Base-by-base conservation (phyloP, 352 stramenopile species). In the Globisporangium emineosum region DNA sequence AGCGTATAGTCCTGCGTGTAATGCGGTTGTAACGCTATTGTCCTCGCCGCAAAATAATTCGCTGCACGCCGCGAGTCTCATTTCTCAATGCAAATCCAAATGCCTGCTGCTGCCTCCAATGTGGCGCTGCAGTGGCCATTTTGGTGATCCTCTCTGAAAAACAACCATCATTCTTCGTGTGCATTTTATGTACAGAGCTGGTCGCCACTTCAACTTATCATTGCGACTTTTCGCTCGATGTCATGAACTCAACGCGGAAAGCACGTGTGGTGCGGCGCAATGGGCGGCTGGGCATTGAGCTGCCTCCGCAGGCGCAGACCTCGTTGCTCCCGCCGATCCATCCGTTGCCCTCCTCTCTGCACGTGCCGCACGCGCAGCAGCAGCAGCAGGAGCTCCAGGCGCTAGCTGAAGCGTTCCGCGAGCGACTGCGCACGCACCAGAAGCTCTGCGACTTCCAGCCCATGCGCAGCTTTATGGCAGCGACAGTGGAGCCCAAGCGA, bases 241-340 rank as follows among this genome's bases (percentile, higher is more conserved):
- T 2, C 6, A 59, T 56, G 60, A 52, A 37, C 51, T 51, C 60
- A 19, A 65, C 43, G 5, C 21, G 57, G 33, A 60, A 59, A 25
- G 21, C 51, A 29, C 51, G 30, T 35, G 60, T 42, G 15, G 60
- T 66, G 60, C 37, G 51, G 27, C 57, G 58, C 49, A 74, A 71
- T 57, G 62, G 68, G 23, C 66, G 69, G 0, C 62, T 76, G 19
- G 64, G 68, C 17, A 55, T 74, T 21, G 60, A 68, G 1, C 25
- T 37, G 1, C 47, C 58, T 3, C 19, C 43, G 6, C n/a, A 42
- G n/a, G 19, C 40, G 33, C 15, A 60, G 1, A 21, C 53, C 21
- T 32, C 54, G 2, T n/a, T 43, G 21, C 60, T 76, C 13, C 70
- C 70, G 19, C 67, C 67, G 3, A 56, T 76, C 17, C 49, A 40